phyloP scores from a whole-genome alignment of 352 stramenopile species.

The Pythium dissimile region DNA sequence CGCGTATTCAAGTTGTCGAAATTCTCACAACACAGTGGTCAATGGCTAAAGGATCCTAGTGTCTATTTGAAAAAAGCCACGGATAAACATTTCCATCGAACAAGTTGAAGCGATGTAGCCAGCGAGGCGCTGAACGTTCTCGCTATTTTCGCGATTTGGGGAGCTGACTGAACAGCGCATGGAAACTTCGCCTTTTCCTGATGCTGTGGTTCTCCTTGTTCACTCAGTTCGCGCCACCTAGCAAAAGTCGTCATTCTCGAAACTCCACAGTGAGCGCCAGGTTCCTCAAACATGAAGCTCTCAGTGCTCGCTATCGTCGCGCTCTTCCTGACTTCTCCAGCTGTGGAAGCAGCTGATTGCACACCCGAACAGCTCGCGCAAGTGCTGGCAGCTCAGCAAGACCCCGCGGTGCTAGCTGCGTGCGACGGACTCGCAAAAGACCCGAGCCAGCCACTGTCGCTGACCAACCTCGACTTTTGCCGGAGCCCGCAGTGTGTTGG shows the following conservation, averaged over 20 bases:
- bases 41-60: too few species aligned
- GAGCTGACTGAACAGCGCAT: not conserved
- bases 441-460: not conserved
- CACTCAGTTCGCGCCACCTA: not conserved
- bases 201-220: not conserved
- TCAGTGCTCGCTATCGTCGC: not conserved
- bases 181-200: not conserved
- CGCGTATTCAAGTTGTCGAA: too few species aligned
- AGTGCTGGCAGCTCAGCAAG: not conserved
- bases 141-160: conserved; percentile 4
- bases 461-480: conserved; percentile 14
- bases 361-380: not conserved
- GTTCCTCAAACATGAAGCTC: conserved; percentile 7
- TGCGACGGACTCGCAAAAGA: conserved; percentile 2
- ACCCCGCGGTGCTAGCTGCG: not conserved
- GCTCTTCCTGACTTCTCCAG: not conserved
- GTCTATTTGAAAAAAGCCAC: not conserved
- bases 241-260: not conserved
- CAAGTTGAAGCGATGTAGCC: not conserved
- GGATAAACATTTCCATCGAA: not conserved
- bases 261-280: not conserved
- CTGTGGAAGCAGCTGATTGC: not conserved
- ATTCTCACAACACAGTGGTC: too few species aligned
- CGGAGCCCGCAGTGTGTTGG: not conserved
- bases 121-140: conserved; percentile 11